A percentile compares a stretch with the other conserved stretches of the same genome.
Evolutionary conservation across 225 moss, liverwort and hornwort genomes (phyloP).

Genomic region (Physcomitrellopsis africana): DNA sequence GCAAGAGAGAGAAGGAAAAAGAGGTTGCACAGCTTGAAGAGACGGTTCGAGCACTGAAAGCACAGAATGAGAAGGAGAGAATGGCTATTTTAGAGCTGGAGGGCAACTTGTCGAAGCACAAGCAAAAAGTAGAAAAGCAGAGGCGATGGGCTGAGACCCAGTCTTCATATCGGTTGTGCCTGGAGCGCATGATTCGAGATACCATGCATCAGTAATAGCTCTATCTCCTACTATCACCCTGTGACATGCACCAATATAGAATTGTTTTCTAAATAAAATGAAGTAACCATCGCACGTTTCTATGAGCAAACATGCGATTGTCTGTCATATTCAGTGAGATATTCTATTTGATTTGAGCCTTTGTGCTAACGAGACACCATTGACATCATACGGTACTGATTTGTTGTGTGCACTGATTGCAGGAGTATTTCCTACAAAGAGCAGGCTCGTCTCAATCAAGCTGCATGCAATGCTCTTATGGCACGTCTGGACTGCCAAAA

Average conservation of each 20-base stretch:
- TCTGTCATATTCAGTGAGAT: background rate
- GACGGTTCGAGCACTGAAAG: constrained; percentile 49
- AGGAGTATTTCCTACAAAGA: constrained; percentile 76
- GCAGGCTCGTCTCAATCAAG: constrained; percentile 77
- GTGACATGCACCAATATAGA: background rate
- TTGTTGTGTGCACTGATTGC: constrained; percentile 14
- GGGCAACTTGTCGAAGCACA: constrained; percentile 55
- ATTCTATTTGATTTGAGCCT: background rate
- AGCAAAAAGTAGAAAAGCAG: constrained; percentile 67
- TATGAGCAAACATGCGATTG: background rate
- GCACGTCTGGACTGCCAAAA: constrained; percentile 75
- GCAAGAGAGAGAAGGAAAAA: constrained; percentile 62
- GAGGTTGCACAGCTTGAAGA: constrained; percentile 54
- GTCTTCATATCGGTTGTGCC: constrained; percentile 57
- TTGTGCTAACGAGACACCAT: background rate
- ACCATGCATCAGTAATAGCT: constrained; percentile 61
- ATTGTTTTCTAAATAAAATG: background rate
- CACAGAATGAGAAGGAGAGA: constrained; percentile 51
- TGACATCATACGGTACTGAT: background rate
- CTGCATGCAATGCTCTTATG: constrained; percentile 75
- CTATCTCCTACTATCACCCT: background rate
- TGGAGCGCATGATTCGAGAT: constrained; percentile 61
- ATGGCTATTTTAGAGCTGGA: constrained; percentile 49
- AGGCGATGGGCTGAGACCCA: constrained; percentile 61
- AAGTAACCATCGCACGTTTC: constrained; percentile 1